phyloP scores from a whole-genome alignment of 1,284 basidiomycete genomes.

The Kwoniella shivajii region DNA sequence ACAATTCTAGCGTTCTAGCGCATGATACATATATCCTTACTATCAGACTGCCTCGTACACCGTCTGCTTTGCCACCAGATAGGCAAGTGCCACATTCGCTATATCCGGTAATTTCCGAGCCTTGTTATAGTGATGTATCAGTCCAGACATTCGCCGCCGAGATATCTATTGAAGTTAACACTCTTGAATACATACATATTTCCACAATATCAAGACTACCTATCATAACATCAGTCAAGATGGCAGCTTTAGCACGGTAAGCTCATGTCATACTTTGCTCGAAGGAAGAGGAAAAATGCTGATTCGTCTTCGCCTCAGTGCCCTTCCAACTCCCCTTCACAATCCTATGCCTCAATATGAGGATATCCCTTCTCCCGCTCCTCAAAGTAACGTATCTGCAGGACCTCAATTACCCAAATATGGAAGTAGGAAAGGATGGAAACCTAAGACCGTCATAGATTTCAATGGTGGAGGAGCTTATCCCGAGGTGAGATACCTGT shows the following conservation, averaged over 20 bases:
- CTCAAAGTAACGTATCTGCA: slow-evolving; percentile 10
- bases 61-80: neutral
- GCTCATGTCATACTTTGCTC: slow-evolving; percentile 2
- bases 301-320: slow-evolving; percentile 19
- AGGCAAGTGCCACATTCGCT: slow-evolving; percentile 14
- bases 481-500: slow-evolving; percentile 64
- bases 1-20: no score
- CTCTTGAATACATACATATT: neutral
- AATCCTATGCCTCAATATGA: slow-evolving; percentile 40
- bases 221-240: slow-evolving; percentile 21
- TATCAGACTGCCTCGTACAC: no score
- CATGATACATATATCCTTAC: no score
- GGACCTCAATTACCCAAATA: slow-evolving; percentile 58
- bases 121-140: neutral
- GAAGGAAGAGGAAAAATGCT: neutral
- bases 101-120: slow-evolving; percentile 7
- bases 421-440: slow-evolving; percentile 83
- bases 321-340: slow-evolving; percentile 47
- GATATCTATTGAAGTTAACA: neutral
- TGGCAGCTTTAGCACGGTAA: slow-evolving; percentile 54
- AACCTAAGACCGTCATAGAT: slow-evolving; percentile 76
- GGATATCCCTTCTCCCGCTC: slow-evolving; percentile 19
- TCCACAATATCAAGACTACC: neutral
- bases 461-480: slow-evolving; percentile 93
- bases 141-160: neutral